Evolutionary conservation across 2,329 filamentous ascomycete genomes (phyloP).

Genomic region (Aspergillus spinulosporus): DNA sequence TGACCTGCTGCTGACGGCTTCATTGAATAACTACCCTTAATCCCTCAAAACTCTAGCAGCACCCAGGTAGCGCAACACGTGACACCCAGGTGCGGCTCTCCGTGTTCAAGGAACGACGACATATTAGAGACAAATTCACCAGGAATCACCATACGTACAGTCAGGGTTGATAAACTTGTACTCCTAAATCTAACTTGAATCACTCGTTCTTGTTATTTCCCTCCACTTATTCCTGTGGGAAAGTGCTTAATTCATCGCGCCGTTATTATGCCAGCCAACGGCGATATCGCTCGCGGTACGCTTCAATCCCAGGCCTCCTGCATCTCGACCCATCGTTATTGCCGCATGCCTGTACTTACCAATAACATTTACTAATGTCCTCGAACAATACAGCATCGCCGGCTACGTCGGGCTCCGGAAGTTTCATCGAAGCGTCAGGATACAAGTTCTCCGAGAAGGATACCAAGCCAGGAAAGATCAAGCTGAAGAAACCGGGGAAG

Average conservation of each 20-base stretch:
- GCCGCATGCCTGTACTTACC: neutral
- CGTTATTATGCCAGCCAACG: slow-evolving; percentile 38
- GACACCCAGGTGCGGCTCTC: slow-evolving; percentile 18
- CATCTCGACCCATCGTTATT: neutral
- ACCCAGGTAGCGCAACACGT: slow-evolving; percentile 13
- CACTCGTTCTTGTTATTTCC: neutral
- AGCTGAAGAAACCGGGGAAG: slow-evolving; percentile 41
- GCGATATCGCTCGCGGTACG: slow-evolving; percentile 38
- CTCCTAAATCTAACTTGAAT: neutral
- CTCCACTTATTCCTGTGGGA: neutral
- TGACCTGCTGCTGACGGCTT: neutral
- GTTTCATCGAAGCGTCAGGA: slow-evolving; percentile 47
- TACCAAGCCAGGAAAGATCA: slow-evolving; percentile 46
- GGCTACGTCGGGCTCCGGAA: slow-evolving; percentile 33
- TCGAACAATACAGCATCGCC: slow-evolving; percentile 24
- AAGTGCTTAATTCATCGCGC: neutral
- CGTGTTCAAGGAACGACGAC: slow-evolving; percentile 9
- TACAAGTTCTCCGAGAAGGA: slow-evolving; percentile 49
- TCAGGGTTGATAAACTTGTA: neutral
- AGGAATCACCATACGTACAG: neutral
- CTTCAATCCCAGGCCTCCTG: slow-evolving; percentile 9
- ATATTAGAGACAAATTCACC: neutral
- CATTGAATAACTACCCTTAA: neutral
- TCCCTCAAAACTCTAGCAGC: neutral
- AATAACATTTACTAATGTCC: neutral